phyloP scores from a whole-genome alignment of 2,329 filamentous ascomycete species.

The Exophiala phaeomuriformis region DNA sequence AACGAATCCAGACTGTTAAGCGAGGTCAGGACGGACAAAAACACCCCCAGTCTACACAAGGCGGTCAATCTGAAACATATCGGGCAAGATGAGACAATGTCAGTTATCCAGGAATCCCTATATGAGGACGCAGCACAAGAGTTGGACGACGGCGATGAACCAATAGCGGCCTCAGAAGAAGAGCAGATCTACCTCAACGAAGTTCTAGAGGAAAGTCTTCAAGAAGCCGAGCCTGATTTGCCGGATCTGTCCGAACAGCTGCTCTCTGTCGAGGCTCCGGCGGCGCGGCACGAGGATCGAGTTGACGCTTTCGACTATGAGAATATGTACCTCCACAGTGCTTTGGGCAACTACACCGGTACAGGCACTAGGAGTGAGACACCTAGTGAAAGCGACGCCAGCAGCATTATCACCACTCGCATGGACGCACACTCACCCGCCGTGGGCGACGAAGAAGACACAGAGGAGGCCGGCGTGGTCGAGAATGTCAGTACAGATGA shows the following conservation, averaged over 20 bases:
- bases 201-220: conserved; percentile 36
- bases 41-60: conserved; percentile 23
- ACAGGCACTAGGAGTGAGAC: conserved; percentile 19
- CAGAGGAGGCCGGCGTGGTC: conserved; percentile 21
- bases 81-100: conserved; percentile 12
- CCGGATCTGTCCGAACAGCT: conserved; percentile 28
- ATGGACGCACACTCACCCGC: conserved; percentile 21
- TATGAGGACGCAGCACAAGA: conserved; percentile 40
- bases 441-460: conserved; percentile 13
- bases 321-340: conserved; percentile 89
- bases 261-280: conserved; percentile 40
- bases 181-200: conserved; percentile 49
- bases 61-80: conserved; percentile 24
- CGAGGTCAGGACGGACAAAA: conserved; percentile 24
- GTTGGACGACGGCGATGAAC: conserved; percentile 32
- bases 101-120: conserved; percentile 30
- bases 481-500: conserved; percentile 1
- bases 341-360: conserved; percentile 60
- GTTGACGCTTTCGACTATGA: conserved; percentile 95
- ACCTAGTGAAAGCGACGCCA: conserved; percentile 22
- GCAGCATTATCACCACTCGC: conserved; percentile 24
- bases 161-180: conserved; percentile 27
- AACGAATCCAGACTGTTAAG: conserved; percentile 18
- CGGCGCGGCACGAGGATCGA: conserved; percentile 79
- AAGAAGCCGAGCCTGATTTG: conserved; percentile 33